Evolutionary conservation across 2,329 filamentous ascomycete genomes (phyloP), one percentile per base, ranked within the genome.

Genomic region (Simplicillium sp.): DNA sequence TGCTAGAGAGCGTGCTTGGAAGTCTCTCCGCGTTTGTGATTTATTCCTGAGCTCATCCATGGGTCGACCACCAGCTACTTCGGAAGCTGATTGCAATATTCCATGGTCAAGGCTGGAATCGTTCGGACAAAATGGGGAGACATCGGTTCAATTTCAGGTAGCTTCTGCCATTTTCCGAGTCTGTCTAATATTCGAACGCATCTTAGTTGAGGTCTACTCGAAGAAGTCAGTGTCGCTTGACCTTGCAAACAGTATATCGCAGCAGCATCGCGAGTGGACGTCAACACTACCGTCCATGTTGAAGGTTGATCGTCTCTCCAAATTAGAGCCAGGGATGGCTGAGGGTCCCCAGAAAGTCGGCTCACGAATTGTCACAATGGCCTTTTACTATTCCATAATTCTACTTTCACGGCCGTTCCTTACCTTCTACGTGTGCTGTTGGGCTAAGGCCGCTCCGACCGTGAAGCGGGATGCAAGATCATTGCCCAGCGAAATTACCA

Each of bases 81-180:
- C 40, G 15, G 40, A 42, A 29, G 8, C 35, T 16, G 35, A 18
- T 29, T 38, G 25, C 29, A 42, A 42, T 18, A 20, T 42, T n/a
- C 11, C 35, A 14, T 31, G 33, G 35, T 15, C 32, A 14, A 8
- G 29, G 3, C 11, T 38, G 11, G 16, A 32, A 12, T 15, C 35
- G 11, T 4, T 28, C 17, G 11, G 11, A 3, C 12, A 40, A 12
- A 14, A 31, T 11, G 25, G 14, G 15, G 31, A 20, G 12, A 14
- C 29, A 6, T 16, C 14, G 1, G 40, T 36, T 12, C 16, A 34
- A 3, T 17, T 16, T 16, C 40, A 38, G 13, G 29, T 38, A 13
- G 36, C 29, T 12, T 38, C 40, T 2, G 40, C 40, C 29, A 42
- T 42, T n/a, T 42, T 42, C 36, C 29, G 35, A 16, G 37, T 42